Base-by-base conservation (phyloP, 805 yeast species). In the Huiozyma naganishii region DNA sequence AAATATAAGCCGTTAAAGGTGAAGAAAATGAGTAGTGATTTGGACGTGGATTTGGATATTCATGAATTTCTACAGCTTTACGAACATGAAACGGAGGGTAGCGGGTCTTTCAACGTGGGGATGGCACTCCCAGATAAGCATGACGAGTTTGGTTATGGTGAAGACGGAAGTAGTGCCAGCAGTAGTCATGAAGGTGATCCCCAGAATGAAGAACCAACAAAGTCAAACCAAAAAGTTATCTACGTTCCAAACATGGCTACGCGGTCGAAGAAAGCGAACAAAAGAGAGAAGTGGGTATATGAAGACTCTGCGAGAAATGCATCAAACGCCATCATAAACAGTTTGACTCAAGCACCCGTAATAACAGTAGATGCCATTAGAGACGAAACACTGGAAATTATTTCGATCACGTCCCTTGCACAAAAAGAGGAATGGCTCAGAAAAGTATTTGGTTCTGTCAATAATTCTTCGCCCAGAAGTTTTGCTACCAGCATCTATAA, bases 361-460 rank as follows among this genome's bases (percentile, higher is more conserved):
- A 70, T 88, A 39, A 75, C 83, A 0, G 76, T 90, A 32, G 97
- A 90, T 57, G 78, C 76, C 4, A 64, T 79, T 9, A 72, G 81
- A 48, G 95, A 86, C 52, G 97, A 88, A 48, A 83, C 86, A 2
- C 61, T 92, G 48, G 90, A 88, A 41, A 83, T 88, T 73, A 83
- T 90, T 35, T 72, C 83, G 10, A 74, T 81, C 2, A 82, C 89
- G 0, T 81, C 94, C 0, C 62, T 86, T n/a, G 69, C 71, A 29
- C 87, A 77, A 48, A 80, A 77, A 41, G 95, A 86, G 48, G 90
- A 85, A 70, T 73, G 76, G 74, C 67, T 81, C 42, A 73, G 94
- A 53, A 83, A 84, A 51, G 87, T 90, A 5, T 59, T 62, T 41
- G 84, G 89, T 6, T 87, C 90, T 13, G 76, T 83, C 3, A 79